phyloP scores from a whole-genome alignment of 2,329 filamentous ascomycete genomes.

The Colletotrichum lentis region DNA sequence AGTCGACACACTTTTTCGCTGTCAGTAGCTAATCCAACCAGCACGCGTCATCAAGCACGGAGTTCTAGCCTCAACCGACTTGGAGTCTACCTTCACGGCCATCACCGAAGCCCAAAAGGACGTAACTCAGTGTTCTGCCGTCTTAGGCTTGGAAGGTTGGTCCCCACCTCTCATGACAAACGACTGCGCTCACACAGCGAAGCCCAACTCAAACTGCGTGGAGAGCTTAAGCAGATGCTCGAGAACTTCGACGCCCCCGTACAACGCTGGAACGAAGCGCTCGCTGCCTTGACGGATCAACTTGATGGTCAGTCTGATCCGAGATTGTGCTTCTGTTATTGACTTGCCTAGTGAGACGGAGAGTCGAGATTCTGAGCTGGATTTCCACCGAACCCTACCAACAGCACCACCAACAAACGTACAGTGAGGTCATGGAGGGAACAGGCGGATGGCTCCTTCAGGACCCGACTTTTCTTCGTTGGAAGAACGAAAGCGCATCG shows the following conservation, averaged over 20 bases:
- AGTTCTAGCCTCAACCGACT: background rate
- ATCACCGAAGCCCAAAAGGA: background rate
- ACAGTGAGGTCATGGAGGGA: background rate
- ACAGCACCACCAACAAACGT: background rate
- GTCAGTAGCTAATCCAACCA: background rate
- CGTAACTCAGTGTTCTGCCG: background rate
- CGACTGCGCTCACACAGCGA: background rate
- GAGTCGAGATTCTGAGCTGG: background rate
- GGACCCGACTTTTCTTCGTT: background rate
- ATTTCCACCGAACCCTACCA: background rate
- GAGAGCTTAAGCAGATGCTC: background rate
- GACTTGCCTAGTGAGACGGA: background rate
- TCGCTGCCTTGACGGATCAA: background rate
- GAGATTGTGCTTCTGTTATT: background rate
- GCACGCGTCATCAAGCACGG: background rate
- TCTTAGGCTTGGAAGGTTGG: background rate
- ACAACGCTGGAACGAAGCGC: background rate
- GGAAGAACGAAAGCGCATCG: constrained; percentile 41
- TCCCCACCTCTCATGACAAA: background rate
- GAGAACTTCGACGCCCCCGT: background rate
- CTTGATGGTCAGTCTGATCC: background rate
- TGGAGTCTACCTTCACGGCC: background rate
- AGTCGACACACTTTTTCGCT: background rate
- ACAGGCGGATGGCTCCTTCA: background rate
- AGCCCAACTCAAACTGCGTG: background rate